Evolutionary conservation across 2,329 filamentous ascomycete species (phyloP).

Genomic region (Curvularia eragrostidis): DNA sequence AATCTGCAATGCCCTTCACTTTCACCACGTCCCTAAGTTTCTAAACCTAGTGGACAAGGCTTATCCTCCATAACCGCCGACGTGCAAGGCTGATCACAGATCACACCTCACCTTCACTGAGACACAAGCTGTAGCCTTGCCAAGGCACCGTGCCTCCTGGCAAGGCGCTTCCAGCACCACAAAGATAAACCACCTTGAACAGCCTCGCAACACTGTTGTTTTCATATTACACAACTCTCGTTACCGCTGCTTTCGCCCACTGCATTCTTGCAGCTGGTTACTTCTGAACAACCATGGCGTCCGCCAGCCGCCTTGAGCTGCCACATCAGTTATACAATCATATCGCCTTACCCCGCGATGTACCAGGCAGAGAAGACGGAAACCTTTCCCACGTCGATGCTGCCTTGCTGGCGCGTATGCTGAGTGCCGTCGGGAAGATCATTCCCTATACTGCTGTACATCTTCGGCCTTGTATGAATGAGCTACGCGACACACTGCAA

Average conservation of each 20-base stretch:
- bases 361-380: constrained; percentile 47
- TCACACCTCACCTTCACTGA: constrained; percentile 7
- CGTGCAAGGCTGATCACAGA: constrained; percentile 7
- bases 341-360: constrained; percentile 47
- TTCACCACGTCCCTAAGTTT: neutral
- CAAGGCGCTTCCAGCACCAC: constrained; percentile 2
- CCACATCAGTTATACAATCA: constrained; percentile 46
- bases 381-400: constrained; percentile 36
- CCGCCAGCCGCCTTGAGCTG: constrained; percentile 15
- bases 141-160: neutral
- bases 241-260: neutral
- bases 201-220: neutral
- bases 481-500: constrained; percentile 23
- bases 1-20: neutral
- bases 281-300: constrained; percentile 26
- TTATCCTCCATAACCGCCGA: neutral
- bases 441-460: constrained; percentile 17
- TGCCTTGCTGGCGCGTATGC: constrained; percentile 41
- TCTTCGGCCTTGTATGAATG: constrained; percentile 20
- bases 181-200: neutral
- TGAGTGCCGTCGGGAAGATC: constrained; percentile 30
- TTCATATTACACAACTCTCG: neutral
- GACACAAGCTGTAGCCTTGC: neutral
- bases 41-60: neutral
- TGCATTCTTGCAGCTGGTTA: constrained; percentile 10